A percentile compares a stretch with the other conserved stretches of the same genome.
phyloP scores from a whole-genome alignment of 116 monocot genomes.

The Posidonia oceanica region DNA sequence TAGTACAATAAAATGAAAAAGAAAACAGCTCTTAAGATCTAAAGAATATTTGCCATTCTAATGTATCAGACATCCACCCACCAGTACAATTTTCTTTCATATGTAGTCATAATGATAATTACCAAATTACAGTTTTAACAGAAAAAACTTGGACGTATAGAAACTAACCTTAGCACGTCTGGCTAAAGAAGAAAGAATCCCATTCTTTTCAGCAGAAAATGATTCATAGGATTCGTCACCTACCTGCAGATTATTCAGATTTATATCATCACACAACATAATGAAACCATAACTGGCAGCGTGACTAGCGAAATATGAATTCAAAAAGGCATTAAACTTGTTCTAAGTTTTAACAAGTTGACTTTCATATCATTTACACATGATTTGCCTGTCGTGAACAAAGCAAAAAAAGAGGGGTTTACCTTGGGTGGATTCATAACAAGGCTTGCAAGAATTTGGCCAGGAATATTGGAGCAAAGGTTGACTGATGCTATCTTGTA shows the following conservation, averaged over 20 bases:
- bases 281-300: too few species aligned
- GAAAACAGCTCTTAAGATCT: too few species aligned
- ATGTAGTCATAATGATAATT: too few species aligned
- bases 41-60: too few species aligned
- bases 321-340: background rate
- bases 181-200: constrained; percentile 71
- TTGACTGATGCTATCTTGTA: constrained; percentile 98
- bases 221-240: constrained; percentile 87
- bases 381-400: background rate
- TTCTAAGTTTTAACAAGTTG: background rate
- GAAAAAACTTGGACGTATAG: background rate
- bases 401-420: background rate
- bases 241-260: constrained; percentile 28
- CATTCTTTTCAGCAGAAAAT: constrained; percentile 52
- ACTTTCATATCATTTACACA: background rate
- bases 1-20: too few species aligned
- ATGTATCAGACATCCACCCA: too few species aligned
- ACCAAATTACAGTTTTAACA: too few species aligned
- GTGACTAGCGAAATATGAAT: background rate
- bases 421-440: constrained; percentile 99
- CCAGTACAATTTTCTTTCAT: too few species aligned
- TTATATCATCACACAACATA: background rate
- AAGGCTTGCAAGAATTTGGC: constrained; percentile 89
- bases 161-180: constrained; percentile 65
- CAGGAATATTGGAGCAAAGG: constrained; percentile 91